phyloP scores from a whole-genome alignment of 2,329 filamentous ascomycete genomes.

The Trichophyton benhamiae region DNA sequence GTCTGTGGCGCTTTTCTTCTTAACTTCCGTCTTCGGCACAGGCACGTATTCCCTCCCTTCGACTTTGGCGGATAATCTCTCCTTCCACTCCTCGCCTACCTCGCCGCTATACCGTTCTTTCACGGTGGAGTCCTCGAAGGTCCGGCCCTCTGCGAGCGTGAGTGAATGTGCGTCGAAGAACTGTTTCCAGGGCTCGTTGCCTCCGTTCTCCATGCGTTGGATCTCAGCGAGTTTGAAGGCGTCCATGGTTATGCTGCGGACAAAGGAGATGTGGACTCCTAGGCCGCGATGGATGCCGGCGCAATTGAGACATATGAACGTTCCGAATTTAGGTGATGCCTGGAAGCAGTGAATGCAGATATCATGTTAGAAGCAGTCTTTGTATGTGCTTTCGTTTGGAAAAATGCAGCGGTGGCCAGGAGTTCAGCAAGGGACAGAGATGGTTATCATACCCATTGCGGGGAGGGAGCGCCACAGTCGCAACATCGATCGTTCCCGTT shows the following conservation, averaged over 20 bases:
- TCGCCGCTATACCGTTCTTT: conserved; percentile 82
- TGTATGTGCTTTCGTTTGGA: too few relatives aligned
- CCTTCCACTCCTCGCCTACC: conserved; percentile 90
- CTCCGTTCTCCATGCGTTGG: conserved; percentile 81
- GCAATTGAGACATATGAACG: conserved; percentile 96
- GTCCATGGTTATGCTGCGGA: conserved; percentile 96
- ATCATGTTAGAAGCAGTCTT: background rate
- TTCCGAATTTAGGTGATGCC: conserved; percentile 86
- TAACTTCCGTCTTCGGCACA: conserved; percentile 43
- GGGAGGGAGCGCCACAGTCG: conserved; percentile 89
- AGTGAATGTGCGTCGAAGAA: conserved; percentile 70
- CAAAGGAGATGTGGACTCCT: conserved; percentile 96
- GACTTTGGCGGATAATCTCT: conserved; percentile 72
- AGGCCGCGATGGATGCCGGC: conserved; percentile 88
- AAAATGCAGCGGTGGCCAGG: background rate
- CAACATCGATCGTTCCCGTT: conserved; percentile 83
- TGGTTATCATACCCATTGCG: conserved; percentile 68
- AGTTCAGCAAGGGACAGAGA: conserved; percentile 7
- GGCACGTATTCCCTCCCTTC: conserved; percentile 79
- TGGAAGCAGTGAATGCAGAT: conserved; percentile 18
- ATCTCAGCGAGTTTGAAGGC: conserved; percentile 91
- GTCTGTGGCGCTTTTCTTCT: conserved; percentile 16
- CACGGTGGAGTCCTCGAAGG: conserved; percentile 79
- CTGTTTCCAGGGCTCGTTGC: conserved; percentile 72
- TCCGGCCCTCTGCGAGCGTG: conserved; percentile 53